Evolutionary conservation across 371 early-diverging fungal species (phyloP).

Genomic region (Haplosporangium sp.): DNA sequence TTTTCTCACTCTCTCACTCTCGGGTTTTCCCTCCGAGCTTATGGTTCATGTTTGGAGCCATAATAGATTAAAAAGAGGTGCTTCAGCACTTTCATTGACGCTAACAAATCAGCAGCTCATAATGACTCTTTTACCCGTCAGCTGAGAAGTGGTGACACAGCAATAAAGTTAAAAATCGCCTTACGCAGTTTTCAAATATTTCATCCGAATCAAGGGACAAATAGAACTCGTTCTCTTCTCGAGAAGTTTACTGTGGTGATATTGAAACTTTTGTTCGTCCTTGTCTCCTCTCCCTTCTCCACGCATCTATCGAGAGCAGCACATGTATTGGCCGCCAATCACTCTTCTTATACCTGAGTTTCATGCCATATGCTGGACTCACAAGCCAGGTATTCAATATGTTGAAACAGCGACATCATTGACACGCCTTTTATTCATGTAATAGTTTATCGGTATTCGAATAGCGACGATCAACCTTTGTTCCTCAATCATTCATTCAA

Average conservation of each 20-base stretch:
- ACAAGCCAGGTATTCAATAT: slow-evolving; percentile 32
- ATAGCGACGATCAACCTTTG: slow-evolving; percentile 19
- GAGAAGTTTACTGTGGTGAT: too few species aligned
- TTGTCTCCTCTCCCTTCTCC: too few species aligned
- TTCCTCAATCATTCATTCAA: slow-evolving; percentile 47
- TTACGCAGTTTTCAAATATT: too few species aligned
- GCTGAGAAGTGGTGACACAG: too few species aligned
- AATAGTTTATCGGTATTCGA: slow-evolving; percentile 28
- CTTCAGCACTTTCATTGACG: too few species aligned
- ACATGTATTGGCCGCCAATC: neutral
- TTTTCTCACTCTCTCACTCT: neutral
- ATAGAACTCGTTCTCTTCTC: too few species aligned
- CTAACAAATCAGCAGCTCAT: neutral
- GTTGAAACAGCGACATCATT: too few species aligned
- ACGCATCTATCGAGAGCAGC: too few species aligned
- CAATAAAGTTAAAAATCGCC: too few species aligned
- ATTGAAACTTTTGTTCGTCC: too few species aligned
- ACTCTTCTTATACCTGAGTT: slow-evolving; percentile 30
- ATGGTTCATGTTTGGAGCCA: neutral
- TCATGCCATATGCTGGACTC: slow-evolving; percentile 38
- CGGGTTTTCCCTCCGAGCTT: slow-evolving; percentile 4
- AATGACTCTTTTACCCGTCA: too few species aligned
- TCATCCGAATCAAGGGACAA: too few species aligned
- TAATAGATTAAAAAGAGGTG: neutral
- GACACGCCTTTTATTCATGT: neutral